Evolutionary conservation across 106 monocot species (phyloP), one percentile per base, ranked within the genome.

Genomic region (Dendrobium huoshanense): DNA sequence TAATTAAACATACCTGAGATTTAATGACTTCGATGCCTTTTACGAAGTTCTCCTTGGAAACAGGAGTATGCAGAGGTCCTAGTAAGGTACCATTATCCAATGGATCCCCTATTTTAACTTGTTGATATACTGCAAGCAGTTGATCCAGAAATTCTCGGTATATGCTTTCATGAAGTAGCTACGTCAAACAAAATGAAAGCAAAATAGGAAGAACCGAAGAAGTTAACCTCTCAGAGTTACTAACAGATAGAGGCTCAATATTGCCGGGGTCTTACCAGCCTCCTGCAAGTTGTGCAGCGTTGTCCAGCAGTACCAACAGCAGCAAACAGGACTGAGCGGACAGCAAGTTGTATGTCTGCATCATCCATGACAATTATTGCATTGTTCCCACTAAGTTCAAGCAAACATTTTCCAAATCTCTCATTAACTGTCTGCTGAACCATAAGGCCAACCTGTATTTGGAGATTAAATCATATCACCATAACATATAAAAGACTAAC

Each of bases 331-430:
- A 98, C 92, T 73, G 97, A 94, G 17, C 94, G 97, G 4, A 98
- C 94, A 82, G 97, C 97, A 79, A 98, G 91, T 84, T 95, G 92
- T 82, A 98, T 85, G 59, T 98, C 97, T 5, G 97, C 94, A 84
- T 94, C 97, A 85, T 95, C 97, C 97, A 98, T 98, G 70, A 98
- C 90, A 73, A 98, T 92, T 58, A 94, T 98, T 41, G 97, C 94
- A 88, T 92, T 98, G 80, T 98, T 98, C 79, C 97, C 97, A 70
- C 92, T 92, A 54, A 92, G 90, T 83, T 92, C 92, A 85, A 92
- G 90, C 72, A 92, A 81, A 59, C 88, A 90, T 85, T 98, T 98
- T 41, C 94, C 97, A 80, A 91, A 95, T 84, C 97, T 87, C 61
- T 86, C 84, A 82, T 82, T 85, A n/a, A 98, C 97, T 64, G 84